These are phyloP conservation scores for Elsinoe necatrix DNA, from an alignment of 2,329 filamentous ascomycete species.

Conservation along the genomic window DNA sequence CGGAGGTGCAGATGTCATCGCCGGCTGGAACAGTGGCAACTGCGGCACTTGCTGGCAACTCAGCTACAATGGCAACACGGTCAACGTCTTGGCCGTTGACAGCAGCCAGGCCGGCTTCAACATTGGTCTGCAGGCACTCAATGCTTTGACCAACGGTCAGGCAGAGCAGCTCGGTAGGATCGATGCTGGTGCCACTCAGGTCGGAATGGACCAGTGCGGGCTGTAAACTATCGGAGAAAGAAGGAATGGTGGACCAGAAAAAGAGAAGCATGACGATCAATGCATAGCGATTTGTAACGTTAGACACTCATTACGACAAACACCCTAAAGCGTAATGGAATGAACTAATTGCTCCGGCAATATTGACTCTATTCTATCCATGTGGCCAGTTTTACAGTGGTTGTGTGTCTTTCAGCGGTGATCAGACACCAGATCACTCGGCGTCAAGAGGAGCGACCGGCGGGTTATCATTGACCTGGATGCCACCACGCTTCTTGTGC, in stretches of 20 bases:
- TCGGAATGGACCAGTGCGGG: constrained; percentile 31
- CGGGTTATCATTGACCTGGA: constrained; percentile 74
- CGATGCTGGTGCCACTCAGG: constrained; percentile 33
- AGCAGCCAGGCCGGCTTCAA: constrained; percentile 41
- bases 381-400: no score
- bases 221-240: constrained; percentile 17
- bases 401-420: no score
- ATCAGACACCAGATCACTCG: constrained; percentile 55
- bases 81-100: constrained; percentile 45
- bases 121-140: constrained; percentile 41
- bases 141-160: constrained; percentile 40
- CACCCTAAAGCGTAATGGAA: not conserved
- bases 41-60: constrained; percentile 48
- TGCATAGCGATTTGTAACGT: constrained; percentile 2
- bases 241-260: not conserved
- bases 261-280: not conserved
- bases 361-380: not conserved
- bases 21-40: constrained; percentile 39
- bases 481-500: constrained; percentile 80
- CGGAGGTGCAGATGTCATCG: constrained; percentile 42
- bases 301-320: constrained; percentile 1
- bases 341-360: no score
- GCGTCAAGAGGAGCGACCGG: constrained; percentile 70
- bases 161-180: constrained; percentile 34
- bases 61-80: constrained; percentile 39